A percentile compares a stretch with the other conserved stretches of the same genome.
These are phyloP conservation scores for Aspergillus amoenus DNA, from an alignment of 2,329 filamentous ascomycete species.

Conservation along the genomic window DNA sequence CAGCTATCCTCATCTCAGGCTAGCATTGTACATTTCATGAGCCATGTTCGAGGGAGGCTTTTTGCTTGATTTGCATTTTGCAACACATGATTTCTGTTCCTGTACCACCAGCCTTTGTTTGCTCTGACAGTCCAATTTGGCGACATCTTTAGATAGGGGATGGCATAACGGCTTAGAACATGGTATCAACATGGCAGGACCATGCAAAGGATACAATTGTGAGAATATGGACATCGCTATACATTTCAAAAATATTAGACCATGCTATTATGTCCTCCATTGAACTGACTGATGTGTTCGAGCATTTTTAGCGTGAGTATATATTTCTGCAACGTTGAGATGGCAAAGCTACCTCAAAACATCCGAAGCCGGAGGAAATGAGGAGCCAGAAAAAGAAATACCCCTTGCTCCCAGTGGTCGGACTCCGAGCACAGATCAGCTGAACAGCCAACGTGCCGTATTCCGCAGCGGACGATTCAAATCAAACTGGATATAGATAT, in stretches of 20 bases:
- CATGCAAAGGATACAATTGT: not conserved
- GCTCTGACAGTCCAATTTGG: not conserved
- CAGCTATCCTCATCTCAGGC: not conserved
- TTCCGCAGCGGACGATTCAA: not conserved
- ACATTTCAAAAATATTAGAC: not conserved
- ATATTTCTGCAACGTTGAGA: not conserved
- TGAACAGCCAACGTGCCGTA: not conserved
- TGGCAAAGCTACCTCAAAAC: too few species aligned
- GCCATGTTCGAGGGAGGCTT: constrained; percentile 1
- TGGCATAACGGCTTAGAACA: constrained; percentile 10
- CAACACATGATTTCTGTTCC: not conserved
- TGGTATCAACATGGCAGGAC: constrained; percentile 12
- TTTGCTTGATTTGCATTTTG: constrained; percentile 8
- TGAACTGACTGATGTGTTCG: not conserved
- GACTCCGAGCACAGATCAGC: not conserved
- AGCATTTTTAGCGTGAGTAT: too few species aligned
- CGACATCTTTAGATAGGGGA: not conserved
- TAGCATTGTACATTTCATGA: constrained; percentile 7
- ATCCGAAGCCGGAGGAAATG: not conserved
- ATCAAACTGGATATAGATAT: not conserved
- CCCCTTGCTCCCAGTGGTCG: not conserved
- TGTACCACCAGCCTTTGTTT: not conserved
- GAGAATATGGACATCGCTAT: not conserved
- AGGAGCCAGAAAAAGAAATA: not conserved
- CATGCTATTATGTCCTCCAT: not conserved